These are phyloP conservation scores for Fusarium sp. DNA, from an alignment of 2,329 filamentous ascomycete species.

Conservation along the genomic window DNA sequence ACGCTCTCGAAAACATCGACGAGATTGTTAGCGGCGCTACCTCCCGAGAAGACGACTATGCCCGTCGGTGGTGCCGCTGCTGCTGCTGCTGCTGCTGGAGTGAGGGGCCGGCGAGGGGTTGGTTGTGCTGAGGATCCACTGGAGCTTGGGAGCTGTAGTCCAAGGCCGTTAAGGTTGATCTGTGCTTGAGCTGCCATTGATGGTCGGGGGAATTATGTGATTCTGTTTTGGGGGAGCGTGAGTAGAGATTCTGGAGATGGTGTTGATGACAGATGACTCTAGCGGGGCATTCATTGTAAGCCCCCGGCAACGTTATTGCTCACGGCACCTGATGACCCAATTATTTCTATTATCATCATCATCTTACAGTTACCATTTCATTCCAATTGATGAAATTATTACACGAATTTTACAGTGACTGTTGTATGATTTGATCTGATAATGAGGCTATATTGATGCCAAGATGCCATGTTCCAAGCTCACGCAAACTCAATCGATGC, in stretches of 20 bases:
- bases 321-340: background rate
- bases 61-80: constrained; percentile 36
- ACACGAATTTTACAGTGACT: too few relatives aligned
- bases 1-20: constrained; percentile 87
- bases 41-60: constrained; percentile 90
- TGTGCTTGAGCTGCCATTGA: constrained; percentile 40
- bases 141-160: constrained; percentile 41
- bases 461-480: background rate
- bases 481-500: background rate
- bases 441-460: background rate
- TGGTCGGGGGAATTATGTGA: constrained; percentile 27
- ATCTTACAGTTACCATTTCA: background rate
- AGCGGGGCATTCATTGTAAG: constrained; percentile 9
- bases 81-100: constrained; percentile 20
- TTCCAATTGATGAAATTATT: background rate
- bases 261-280: constrained; percentile 30
- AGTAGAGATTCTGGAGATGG: background rate
- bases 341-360: background rate
- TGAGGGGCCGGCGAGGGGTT: constrained; percentile 35
- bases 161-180: constrained; percentile 36
- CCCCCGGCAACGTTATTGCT: constrained; percentile 17
- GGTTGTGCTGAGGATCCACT: constrained; percentile 38
- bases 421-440: background rate
- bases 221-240: background rate
- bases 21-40: constrained; percentile 92